Evolutionary conservation across 164 flowering plant species (phyloP).

Genomic region (Santalum album): DNA sequence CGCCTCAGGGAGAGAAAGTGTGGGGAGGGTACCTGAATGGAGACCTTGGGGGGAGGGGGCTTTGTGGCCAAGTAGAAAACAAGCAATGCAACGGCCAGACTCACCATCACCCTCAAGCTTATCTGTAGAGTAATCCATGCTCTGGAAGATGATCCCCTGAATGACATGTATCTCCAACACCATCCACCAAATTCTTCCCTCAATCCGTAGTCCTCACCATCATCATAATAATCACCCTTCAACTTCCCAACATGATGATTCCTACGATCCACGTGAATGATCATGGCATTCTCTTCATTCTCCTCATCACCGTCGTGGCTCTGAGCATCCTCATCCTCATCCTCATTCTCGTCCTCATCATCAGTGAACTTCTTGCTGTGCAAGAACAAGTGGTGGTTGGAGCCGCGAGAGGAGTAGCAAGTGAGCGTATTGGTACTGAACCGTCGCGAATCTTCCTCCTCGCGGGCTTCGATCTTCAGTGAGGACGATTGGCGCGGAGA

Average conservation of each 20-base stretch:
- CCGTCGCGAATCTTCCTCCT: no score
- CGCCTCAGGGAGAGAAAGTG: no score
- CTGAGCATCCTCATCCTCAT: conserved; percentile 8
- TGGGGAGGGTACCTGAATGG: conserved; percentile 39
- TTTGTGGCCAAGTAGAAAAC: conserved; percentile 65
- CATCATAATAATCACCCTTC: conserved; percentile 16
- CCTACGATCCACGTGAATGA: conserved; percentile 5
- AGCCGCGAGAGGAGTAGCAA: conserved; percentile 56
- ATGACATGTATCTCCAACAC: conserved; percentile 39
- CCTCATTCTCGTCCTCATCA: no score
- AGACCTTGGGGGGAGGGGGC: conserved; percentile 61
- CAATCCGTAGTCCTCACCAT: conserved; percentile 8
- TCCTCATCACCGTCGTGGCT: not conserved
- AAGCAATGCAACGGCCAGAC: conserved; percentile 55
- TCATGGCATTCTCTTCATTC: conserved; percentile 12
- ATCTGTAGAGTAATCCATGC: conserved; percentile 56
- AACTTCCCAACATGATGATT: not conserved
- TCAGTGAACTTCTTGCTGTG: conserved; percentile 28
- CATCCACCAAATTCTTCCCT: conserved; percentile 6
- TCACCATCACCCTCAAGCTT: conserved; percentile 54
- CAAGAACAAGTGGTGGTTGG: conserved; percentile 38
- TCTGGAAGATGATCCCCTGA: conserved; percentile 31
- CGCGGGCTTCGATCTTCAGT: no score
- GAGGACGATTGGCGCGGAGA: no score
- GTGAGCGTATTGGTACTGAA: conserved; percentile 26